Evolutionary conservation across 2,329 filamentous ascomycete genomes (phyloP).

Genomic region (Aspergillus udagawae): DNA sequence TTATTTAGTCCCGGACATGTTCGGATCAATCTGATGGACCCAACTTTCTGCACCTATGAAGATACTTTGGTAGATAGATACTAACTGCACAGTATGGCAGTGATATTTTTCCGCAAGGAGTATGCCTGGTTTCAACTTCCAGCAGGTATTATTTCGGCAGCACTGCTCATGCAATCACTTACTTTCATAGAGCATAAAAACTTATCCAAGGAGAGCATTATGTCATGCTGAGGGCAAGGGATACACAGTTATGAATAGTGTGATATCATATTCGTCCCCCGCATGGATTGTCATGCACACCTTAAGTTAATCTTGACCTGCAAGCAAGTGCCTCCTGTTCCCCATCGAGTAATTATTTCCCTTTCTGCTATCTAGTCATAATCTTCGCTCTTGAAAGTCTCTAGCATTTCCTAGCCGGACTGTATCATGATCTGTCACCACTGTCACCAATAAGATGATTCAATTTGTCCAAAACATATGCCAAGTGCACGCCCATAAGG

Average conservation of each 20-base stretch:
- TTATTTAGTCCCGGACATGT: not conserved
- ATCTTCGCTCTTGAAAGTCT: too few species aligned
- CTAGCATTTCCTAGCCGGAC: not conserved
- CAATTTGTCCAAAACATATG: too few species aligned
- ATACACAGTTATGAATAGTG: not conserved
- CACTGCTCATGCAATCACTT: not conserved
- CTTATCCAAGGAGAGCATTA: not conserved
- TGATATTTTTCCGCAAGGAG: too few species aligned
- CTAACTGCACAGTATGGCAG: not conserved
- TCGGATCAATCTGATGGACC: not conserved
- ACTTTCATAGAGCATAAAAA: not conserved
- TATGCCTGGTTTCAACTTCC: not conserved
- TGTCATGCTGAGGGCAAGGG: not conserved
- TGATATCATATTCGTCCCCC: constrained; percentile 14
- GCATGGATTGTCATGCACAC: constrained; percentile 11
- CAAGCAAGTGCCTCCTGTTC: not conserved
- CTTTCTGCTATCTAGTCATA: not conserved
- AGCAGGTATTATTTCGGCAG: not conserved
- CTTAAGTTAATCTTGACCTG: constrained; percentile 8
- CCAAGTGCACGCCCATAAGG: too few species aligned
- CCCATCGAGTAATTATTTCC: not conserved
- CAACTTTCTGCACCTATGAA: too few species aligned
- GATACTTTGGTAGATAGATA: not conserved
- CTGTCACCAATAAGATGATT: too few species aligned
- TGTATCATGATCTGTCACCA: not conserved